Evolutionary conservation across 495 filamentous ascomycete genomes (phyloP).

Genomic region (Aspergillus avenaceus): DNA sequence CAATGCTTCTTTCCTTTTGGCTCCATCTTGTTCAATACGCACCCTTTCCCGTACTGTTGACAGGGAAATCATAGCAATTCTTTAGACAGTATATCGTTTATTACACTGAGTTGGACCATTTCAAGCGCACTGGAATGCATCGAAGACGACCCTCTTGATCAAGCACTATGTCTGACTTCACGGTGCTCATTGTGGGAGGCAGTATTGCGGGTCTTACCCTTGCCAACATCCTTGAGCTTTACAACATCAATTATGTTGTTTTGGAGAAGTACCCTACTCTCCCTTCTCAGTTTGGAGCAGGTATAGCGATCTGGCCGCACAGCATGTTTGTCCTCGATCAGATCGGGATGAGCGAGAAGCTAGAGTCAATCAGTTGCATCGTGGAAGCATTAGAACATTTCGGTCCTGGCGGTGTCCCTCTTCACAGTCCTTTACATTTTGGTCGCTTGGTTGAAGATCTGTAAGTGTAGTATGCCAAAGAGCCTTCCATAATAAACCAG

Average conservation of each 20-base stretch:
- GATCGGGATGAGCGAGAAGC: conserved; percentile 5
- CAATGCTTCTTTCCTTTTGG: too few relatives aligned
- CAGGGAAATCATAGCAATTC: too few relatives aligned
- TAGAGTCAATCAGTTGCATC: neutral
- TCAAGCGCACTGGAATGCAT: too few relatives aligned
- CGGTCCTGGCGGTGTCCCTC: neutral
- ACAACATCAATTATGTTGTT: conserved; percentile 14
- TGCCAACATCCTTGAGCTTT: conserved; percentile 11
- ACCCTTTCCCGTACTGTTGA: too few relatives aligned
- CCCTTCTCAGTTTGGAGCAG: conserved; percentile 6
- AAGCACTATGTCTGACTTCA: neutral
- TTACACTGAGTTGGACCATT: too few relatives aligned
- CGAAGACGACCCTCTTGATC: too few relatives aligned
- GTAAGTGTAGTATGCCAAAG: neutral
- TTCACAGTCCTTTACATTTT: conserved; percentile 12
- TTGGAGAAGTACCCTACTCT: conserved; percentile 11
- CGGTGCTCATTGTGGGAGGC: conserved; percentile 34
- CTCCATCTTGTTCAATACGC: too few relatives aligned
- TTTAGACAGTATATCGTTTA: too few relatives aligned
- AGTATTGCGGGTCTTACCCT: conserved; percentile 42
- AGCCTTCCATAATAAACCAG: neutral
- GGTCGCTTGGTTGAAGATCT: neutral
- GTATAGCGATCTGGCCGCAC: conserved; percentile 15
- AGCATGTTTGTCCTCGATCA: conserved; percentile 17
- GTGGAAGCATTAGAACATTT: neutral